Percentiles rank a stretch among this genome's conserved stretches.
These are phyloP conservation scores for Barnettozyma sp. DNA, from an alignment of 805 yeast genomes.

Conservation along the genomic window DNA sequence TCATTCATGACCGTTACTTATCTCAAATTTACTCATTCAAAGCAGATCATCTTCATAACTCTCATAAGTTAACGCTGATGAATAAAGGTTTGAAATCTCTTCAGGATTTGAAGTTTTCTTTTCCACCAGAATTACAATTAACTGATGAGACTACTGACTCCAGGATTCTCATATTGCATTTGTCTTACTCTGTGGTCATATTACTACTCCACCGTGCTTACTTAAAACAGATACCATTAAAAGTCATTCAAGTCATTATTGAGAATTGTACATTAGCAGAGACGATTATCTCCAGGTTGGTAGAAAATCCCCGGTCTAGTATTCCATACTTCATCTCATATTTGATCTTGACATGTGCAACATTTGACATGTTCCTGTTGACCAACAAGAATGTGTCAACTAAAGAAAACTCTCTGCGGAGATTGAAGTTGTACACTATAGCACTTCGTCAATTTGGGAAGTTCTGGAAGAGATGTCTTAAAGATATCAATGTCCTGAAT, in stretches of 20 bases:
- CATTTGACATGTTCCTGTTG: conserved; percentile 28
- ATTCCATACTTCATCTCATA: conserved; percentile 30
- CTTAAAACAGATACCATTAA: conserved; percentile 25
- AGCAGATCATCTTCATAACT: conserved; percentile 28
- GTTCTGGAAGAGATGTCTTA: conserved; percentile 27
- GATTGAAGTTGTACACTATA: conserved; percentile 19
- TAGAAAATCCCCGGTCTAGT: conserved; percentile 4
- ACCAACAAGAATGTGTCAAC: conserved; percentile 22
- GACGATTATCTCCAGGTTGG: conserved; percentile 16
- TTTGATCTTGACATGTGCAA: conserved; percentile 27
- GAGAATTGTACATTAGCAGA: conserved; percentile 23
- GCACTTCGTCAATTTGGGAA: conserved; percentile 24
- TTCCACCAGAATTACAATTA: conserved; percentile 20
- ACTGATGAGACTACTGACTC: conserved; percentile 14
- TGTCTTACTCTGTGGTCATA: conserved; percentile 25
- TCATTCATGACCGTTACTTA: conserved; percentile 26
- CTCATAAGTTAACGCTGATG: conserved; percentile 27
- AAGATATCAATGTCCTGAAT: conserved; percentile 24
- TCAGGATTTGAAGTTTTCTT: conserved; percentile 18
- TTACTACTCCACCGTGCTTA: conserved; percentile 28
- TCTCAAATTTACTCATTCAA: conserved; percentile 31
- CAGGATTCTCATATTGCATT: conserved; percentile 24
- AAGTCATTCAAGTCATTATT: conserved; percentile 22
- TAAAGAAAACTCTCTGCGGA: conserved; percentile 15
- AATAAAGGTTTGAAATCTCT: conserved; percentile 26